phyloP scores from a whole-genome alignment of 768 basidiomycete genomes.

The Sporobolomyces phaffii region DNA sequence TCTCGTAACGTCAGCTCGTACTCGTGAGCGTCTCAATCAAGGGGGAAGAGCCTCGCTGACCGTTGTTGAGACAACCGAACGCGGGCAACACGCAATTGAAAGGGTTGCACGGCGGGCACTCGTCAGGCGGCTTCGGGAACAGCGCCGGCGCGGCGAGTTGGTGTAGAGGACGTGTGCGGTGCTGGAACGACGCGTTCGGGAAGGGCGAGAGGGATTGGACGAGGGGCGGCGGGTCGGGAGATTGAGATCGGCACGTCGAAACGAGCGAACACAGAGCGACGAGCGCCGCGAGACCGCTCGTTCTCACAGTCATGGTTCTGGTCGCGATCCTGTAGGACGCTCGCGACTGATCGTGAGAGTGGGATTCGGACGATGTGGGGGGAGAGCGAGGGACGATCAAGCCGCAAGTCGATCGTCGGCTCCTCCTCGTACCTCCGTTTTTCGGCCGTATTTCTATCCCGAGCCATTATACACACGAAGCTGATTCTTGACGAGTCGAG shows the following conservation, averaged over 20 bases:
- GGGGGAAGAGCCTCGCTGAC: slow-evolving; percentile 13
- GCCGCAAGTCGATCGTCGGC: too few species aligned
- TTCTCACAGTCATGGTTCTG: neutral
- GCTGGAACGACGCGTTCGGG: slow-evolving; percentile 7
- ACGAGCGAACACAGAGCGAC: neutral
- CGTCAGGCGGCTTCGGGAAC: slow-evolving; percentile 12
- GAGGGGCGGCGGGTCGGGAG: neutral
- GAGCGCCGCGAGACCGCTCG: neutral
- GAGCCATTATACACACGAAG: too few species aligned
- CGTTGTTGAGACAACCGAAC: slow-evolving; percentile 74
- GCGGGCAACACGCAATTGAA: slow-evolving; percentile 93
- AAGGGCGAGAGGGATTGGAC: slow-evolving; percentile 18
- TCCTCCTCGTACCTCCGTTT: too few species aligned
- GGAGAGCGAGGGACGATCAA: too few species aligned
- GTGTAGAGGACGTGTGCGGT: neutral
- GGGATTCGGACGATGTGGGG: too few species aligned
- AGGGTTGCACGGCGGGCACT: slow-evolving; percentile 48
- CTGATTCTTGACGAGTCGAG: too few species aligned
- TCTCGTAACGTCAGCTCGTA: neutral
- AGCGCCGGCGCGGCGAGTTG: slow-evolving; percentile 2
- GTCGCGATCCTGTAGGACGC: too few species aligned
- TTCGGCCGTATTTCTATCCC: too few species aligned
- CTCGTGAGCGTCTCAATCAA: neutral
- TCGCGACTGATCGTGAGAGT: too few species aligned
- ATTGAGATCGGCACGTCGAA: neutral